phyloP scores from a whole-genome alignment of 2,329 filamentous ascomycete species.

The Fragosphaeria purpurea region DNA sequence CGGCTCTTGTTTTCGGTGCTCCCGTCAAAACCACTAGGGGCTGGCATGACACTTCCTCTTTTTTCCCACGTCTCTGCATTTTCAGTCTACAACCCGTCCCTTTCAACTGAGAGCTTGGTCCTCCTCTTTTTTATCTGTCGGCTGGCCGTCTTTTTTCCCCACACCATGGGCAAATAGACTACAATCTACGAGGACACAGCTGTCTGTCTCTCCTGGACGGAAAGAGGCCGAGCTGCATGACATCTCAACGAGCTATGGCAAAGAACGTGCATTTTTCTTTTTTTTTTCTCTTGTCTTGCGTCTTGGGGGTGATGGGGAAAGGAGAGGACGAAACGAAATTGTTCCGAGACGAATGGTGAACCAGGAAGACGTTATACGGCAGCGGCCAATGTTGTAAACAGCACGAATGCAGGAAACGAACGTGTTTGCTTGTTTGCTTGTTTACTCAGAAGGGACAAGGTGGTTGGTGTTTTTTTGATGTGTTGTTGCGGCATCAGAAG shows the following conservation, averaged over 20 bases:
- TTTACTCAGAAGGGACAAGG: too few relatives aligned
- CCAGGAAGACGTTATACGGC: too few relatives aligned
- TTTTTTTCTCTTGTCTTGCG: not conserved
- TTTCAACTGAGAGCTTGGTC: not conserved
- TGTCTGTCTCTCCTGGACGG: constrained; percentile 8
- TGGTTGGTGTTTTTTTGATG: too few relatives aligned
- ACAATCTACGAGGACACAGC: constrained; percentile 10
- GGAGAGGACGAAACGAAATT: too few relatives aligned
- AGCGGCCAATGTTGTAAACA: too few relatives aligned
- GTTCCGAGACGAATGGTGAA: too few relatives aligned
- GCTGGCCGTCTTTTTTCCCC: constrained; percentile 10
- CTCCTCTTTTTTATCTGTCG: constrained; percentile 4
- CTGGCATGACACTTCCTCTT: not conserved
- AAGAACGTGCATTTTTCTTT: not conserved
- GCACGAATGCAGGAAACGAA: too few relatives aligned
- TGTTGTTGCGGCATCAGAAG: too few relatives aligned
- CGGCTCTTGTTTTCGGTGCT: too few relatives aligned
- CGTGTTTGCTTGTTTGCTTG: too few relatives aligned
- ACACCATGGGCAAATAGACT: constrained; percentile 9
- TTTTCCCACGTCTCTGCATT: not conserved
- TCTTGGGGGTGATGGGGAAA: not conserved
- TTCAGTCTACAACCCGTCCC: too few relatives aligned
- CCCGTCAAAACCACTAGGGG: too few relatives aligned
- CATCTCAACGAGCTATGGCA: constrained; percentile 10
- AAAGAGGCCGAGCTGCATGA: constrained; percentile 9